Conservation (phyloP, 1,284 basidiomycete genomes). For the Melanopsichium pennsylvanicum region DNA sequence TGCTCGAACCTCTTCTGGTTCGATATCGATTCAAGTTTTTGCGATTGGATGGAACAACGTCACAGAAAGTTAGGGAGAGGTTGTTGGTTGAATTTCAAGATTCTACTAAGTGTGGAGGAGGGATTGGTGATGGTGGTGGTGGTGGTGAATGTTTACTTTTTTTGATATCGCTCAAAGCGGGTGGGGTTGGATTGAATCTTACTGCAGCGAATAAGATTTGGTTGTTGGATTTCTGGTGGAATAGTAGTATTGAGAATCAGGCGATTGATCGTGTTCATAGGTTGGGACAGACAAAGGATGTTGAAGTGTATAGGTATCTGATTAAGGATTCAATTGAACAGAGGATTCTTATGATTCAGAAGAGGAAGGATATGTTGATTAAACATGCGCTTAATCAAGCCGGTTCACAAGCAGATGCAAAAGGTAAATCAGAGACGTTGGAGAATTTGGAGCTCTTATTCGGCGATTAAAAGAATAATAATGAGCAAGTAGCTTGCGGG, state of each 20-base stretch:
- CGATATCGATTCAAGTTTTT: constrained; percentile 49
- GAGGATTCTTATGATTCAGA: constrained; percentile 75
- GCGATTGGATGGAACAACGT: constrained; percentile 87
- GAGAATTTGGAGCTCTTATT: constrained; percentile 60
- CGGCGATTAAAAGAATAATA: constrained; percentile 34
- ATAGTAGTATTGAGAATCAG: constrained; percentile 75
- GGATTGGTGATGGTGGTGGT: no score
- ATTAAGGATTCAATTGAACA: constrained; percentile 91
- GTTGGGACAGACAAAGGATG: constrained; percentile 85
- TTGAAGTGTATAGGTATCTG: constrained; percentile 90
- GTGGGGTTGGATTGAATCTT: constrained; percentile 78
- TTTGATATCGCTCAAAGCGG: constrained; percentile 89
- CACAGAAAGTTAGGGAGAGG: constrained; percentile 79
- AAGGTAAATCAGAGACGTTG: constrained; percentile 46
- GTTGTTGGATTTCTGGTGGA: constrained; percentile 65
- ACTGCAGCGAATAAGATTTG: constrained; percentile 62
- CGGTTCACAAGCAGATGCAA: not conserved
- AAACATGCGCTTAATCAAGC: constrained; percentile 66
- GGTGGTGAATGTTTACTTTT: constrained; percentile 77
- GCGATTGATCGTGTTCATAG: constrained; percentile 74
- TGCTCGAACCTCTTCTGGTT: constrained; percentile 51
- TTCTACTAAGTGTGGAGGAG: no score
- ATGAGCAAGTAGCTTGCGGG: no score
- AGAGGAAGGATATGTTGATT: constrained; percentile 90
- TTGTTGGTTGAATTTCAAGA: constrained; percentile 80